Base-by-base conservation (phyloP, 2,329 filamentous ascomycete genomes). In the Penicillium occitanis region DNA sequence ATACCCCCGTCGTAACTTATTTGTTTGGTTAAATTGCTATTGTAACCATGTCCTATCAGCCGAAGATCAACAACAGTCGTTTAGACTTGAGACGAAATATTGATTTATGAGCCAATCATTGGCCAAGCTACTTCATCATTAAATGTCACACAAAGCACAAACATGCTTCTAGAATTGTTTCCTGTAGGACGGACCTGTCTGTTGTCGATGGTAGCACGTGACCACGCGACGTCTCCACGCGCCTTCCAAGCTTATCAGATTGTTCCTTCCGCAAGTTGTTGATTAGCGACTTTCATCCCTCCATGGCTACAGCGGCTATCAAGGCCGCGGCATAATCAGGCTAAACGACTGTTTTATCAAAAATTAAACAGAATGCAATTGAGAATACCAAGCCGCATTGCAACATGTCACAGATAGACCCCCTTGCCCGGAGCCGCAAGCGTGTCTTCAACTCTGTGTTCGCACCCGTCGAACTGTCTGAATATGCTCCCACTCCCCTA, bases 381-480 rank as follows among this genome's bases (percentile, higher is more conserved):
- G 66, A 19, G 37, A 60, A 53, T 57, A 51, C 42, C 66, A 55
- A 28, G 17, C 53, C 65, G 28, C 28, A 14, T 28, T 40, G 17
- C 64, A 72, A 60, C 46, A 77, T 75, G 74, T 57, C 72, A 25
- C 70, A 71, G 25, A 65, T 63, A 40, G 70, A 22, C 37, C 30
- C 74, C 57, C 69, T 73, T 62, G 70, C 70, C 65, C 66, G 63
- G 64, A 68, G 71, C 66, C 77, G 77, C 68, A 76, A 76, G 71
- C 79, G 78, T 69, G 75, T 82, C 25, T 80, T 81, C 69, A 73
- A 72, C 64, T 80, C 80, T 13, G 79, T 82, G 58, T 81, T 82
- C 68, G 74, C 79, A 58, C 74, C 78, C 60, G 71, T 77, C 63
- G 75, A 75, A 19, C 69, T 75, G n/a, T 74, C 75, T 63, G 73